Conservation (phyloP, 176 grass and related monocot species). For the Cenchrus purpureus region DNA sequence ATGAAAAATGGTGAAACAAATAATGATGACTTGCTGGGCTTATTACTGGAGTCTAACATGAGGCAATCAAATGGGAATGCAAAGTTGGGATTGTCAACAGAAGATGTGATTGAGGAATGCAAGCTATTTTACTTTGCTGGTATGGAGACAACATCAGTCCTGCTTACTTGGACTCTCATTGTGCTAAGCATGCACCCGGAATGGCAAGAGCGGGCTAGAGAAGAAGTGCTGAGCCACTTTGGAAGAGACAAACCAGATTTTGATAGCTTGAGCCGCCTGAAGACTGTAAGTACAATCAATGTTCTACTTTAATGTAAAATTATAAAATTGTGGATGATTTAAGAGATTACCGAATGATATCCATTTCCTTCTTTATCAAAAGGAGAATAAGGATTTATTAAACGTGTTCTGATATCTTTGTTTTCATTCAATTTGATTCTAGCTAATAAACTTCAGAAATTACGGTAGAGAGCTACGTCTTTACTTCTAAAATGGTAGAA, state of each 20-base stretch:
- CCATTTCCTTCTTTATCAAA: neutral
- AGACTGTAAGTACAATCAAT: constrained; percentile 59
- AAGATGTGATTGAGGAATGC: constrained; percentile 84
- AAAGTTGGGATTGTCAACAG: constrained; percentile 49
- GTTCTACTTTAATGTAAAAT: neutral
- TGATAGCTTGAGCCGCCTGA: constrained; percentile 61
- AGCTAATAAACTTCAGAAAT: neutral
- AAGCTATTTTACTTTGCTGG: constrained; percentile 91
- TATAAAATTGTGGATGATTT: neutral
- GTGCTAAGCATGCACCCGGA: constrained; percentile 73
- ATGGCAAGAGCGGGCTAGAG: constrained; percentile 70
- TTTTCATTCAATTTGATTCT: neutral
- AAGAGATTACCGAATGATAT: neutral
- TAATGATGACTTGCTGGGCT: constrained; percentile 60
- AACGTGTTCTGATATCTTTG: neutral
- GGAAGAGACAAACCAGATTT: constrained; percentile 56
- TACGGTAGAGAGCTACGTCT: neutral
- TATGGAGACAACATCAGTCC: constrained; percentile 73
- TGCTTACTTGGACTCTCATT: constrained; percentile 84
- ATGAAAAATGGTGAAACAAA: constrained; percentile 42
- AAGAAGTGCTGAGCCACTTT: constrained; percentile 75
- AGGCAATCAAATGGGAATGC: constrained; percentile 50
- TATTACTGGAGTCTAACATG: constrained; percentile 70
- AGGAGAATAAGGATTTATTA: no score
- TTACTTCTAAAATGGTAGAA: neutral